Base-by-base conservation (phyloP, 106 monocot genomes). In the Dioscorea dumetorum region DNA sequence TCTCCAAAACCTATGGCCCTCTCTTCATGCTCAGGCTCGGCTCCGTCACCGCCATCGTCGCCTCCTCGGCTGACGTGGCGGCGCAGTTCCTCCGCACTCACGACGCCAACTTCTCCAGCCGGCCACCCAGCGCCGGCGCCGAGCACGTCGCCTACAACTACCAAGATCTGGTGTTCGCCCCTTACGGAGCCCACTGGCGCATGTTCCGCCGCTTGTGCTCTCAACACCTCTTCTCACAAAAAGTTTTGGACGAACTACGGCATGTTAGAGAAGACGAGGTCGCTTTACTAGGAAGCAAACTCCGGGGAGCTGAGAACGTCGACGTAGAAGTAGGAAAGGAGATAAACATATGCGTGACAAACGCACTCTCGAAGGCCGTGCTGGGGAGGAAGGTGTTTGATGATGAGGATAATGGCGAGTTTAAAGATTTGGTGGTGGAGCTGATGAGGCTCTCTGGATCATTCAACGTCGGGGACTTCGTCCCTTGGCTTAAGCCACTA, bases 151-250 rank as follows among this genome's bases (percentile, higher is more conserved):
- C 86, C 33, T 86, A 86, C 69, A 78, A 82, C 58, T 76, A 72
- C 70, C 68, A 66, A 59, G 79, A 82, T 72, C 54, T 86, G 15
- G 86, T 79, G 15, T 82, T 74, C 60, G 75, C 79, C 32, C 78
- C 81, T 12, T 82, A 86, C 73, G 86, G 86, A 21, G 67, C 76
- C 11, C 57, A 62, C 6, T 86, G 86, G 86, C 78, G 86, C n/a
- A 60, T 50, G 72, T 69, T 75, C 41, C 62, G 86, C 22, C 79
- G 69, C 73, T 63, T 86, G 64, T 82, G 73, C 67, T 1, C 72
- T 41, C 20, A 63, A 12, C 82, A 82, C 53, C 79, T 86, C 62
- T 86, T 86, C 76, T 70, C 79, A 62, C 31, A 28, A 22, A 78
- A 79, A 64, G 86, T 82, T 8, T 32, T 86, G 24, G 86, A 86